phyloP scores from a whole-genome alignment of 257 asterid genomes.

The Fraxinus cuspidata region DNA sequence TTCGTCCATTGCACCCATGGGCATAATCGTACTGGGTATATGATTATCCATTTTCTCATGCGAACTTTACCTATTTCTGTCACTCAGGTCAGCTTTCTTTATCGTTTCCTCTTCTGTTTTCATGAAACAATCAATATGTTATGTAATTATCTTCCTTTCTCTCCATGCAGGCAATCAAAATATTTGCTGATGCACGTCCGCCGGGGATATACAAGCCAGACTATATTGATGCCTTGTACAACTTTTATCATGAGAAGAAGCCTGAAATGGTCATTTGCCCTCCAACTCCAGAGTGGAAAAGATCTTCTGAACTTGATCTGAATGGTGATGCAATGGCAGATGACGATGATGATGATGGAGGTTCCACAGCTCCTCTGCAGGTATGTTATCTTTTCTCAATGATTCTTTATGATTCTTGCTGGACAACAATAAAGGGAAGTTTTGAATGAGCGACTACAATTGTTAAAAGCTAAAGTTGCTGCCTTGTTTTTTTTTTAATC shows the following conservation, averaged over 20 bases:
- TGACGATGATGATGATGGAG: constrained; percentile 88
- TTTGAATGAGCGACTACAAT: background rate
- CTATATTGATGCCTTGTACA: constrained; percentile 78
- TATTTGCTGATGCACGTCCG: constrained; percentile 87
- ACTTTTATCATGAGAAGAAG: constrained; percentile 89
- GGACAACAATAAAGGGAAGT: constrained; percentile 5
- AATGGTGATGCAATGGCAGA: constrained; percentile 97
- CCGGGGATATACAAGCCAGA: constrained; percentile 97
- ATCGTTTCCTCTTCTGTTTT: constrained; percentile 8
- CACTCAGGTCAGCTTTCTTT: constrained; percentile 63
- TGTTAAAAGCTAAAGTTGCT: constrained; percentile 1
- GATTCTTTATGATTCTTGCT: constrained; percentile 16
- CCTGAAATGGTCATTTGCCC: constrained; percentile 83
- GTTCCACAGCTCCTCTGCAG: constrained; percentile 52
- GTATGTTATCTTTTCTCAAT: constrained; percentile 38
- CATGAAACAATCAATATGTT: background rate
- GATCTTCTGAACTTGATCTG: constrained; percentile 86
- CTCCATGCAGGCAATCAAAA: constrained; percentile 69
- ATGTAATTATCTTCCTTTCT: constrained; percentile 19
- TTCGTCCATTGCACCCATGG: constrained; percentile 99
- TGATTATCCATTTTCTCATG: constrained; percentile 95
- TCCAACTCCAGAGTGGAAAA: constrained; percentile 91
- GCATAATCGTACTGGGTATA: constrained; percentile 96
- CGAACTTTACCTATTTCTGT: constrained; percentile 73
- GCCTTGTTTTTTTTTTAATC: background rate